Percentiles rank a stretch among this genome's conserved stretches.
These are phyloP conservation scores for Auxenochlorella protothecoides DNA, from an alignment of 139 green algal species.

Conservation along the genomic window DNA sequence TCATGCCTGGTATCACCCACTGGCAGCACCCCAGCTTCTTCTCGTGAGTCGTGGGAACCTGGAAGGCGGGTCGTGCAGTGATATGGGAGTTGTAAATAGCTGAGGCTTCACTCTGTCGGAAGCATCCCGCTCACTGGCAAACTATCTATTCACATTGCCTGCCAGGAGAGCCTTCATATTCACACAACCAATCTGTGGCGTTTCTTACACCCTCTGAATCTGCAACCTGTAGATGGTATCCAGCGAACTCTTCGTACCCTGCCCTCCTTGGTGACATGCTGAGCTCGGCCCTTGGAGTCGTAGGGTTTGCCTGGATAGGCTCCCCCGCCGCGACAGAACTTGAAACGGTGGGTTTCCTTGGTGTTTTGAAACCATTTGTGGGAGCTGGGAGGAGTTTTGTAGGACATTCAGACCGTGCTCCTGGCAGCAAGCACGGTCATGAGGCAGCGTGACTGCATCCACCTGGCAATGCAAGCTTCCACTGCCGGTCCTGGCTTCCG, in stretches of 20 bases:
- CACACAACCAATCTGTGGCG: too few relatives aligned
- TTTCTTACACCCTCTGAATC: neutral
- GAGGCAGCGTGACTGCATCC: neutral
- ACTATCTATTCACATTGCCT: neutral
- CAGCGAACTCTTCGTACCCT: slow-evolving; percentile 50
- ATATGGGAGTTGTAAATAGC: too few relatives aligned
- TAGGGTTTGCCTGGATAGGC: slow-evolving; percentile 16
- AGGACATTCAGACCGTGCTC: too few relatives aligned
- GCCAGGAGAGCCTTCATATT: too few relatives aligned
- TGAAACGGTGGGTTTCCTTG: slow-evolving; percentile 44
- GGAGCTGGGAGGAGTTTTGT: too few relatives aligned
- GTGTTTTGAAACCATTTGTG: too few relatives aligned
- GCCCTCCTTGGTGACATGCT: slow-evolving; percentile 70
- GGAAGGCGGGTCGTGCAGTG: too few relatives aligned
- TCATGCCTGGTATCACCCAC: slow-evolving; percentile 68
- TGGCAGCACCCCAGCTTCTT: slow-evolving; percentile 82
- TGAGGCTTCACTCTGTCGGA: neutral
- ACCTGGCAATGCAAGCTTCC: too few relatives aligned
- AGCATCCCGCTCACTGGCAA: neutral
- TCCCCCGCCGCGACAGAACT: slow-evolving; percentile 71
- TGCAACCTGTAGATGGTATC: slow-evolving; percentile 37
- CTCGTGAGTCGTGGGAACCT: slow-evolving; percentile 8
- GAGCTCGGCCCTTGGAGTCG: neutral
- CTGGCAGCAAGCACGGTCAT: neutral
- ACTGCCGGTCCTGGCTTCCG: too few relatives aligned